Conservation (phyloP, 331 rosid species). For the Dryas integrifolia region DNA sequence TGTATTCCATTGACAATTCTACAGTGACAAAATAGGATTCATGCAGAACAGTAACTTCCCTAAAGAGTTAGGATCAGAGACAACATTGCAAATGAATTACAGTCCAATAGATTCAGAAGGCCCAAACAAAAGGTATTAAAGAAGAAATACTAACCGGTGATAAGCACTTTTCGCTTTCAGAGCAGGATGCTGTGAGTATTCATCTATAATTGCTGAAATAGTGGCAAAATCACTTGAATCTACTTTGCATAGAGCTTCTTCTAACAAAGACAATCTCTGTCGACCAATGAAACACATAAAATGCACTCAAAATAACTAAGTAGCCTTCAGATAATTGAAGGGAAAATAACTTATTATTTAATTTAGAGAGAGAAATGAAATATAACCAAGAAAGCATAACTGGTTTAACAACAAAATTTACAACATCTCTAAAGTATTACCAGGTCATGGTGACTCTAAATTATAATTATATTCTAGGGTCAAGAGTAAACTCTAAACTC, state of each 20-base stretch:
- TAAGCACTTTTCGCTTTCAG: conserved; percentile 58
- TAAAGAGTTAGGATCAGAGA: not conserved
- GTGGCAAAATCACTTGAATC: conserved; percentile 51
- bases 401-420: not conserved
- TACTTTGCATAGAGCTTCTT: conserved; percentile 63
- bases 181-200: conserved; percentile 51
- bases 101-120: not conserved
- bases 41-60: not conserved
- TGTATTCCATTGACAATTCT: not conserved
- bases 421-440: not conserved
- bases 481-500: not conserved
- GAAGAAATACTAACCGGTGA: conserved; percentile 50
- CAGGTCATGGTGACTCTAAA: not conserved
- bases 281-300: conserved; percentile 25
- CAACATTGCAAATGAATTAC: not conserved
- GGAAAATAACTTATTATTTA: not conserved
- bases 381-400: not conserved
- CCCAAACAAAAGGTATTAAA: not conserved
- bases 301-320: conserved; percentile 9
- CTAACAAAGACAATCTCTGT: conserved; percentile 65
- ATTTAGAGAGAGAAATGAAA: not conserved
- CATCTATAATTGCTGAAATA: conserved; percentile 55
- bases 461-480: not conserved
- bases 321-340: not conserved
- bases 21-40: not conserved